Percentiles rank a stretch among this genome's conserved stretches.
Conservation (phyloP, 805 yeast species). For the Zygosaccharomyces rouxii region DNA sequence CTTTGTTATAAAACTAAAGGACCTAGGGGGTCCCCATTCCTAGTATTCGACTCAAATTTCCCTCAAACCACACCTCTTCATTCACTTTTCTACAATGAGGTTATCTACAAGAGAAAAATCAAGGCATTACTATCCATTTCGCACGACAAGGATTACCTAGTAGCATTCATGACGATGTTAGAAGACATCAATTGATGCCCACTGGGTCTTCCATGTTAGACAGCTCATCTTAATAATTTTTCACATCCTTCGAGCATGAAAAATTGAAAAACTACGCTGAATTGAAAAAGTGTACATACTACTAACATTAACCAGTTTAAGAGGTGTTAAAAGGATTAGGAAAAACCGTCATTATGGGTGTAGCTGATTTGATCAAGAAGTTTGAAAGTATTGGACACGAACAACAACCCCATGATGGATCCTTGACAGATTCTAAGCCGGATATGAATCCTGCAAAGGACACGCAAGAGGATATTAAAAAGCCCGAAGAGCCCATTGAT, state of each 20-base stretch:
- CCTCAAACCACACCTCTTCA: not conserved
- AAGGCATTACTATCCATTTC: conserved; percentile 25
- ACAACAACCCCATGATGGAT: conserved; percentile 1
- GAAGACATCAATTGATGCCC: not conserved
- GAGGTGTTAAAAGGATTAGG: not conserved
- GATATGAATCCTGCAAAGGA: not conserved
- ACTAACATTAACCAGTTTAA: not conserved
- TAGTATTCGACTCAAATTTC: conserved; percentile 15
- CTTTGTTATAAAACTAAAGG: conserved; percentile 22
- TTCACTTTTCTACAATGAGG: conserved; percentile 13
- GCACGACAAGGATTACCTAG: conserved; percentile 31
- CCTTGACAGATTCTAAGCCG: not conserved
- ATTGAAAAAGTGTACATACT: conserved; percentile 3
- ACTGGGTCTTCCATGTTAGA: not conserved
- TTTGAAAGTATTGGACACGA: conserved; percentile 31
- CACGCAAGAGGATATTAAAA: not conserved
- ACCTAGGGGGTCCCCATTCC: conserved; percentile 17
- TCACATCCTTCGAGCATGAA: not conserved
- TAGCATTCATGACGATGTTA: conserved; percentile 14
- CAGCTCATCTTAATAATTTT: not conserved
- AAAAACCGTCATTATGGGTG: conserved; percentile 30
- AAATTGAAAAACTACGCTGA: not conserved
- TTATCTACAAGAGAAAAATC: conserved; percentile 10
- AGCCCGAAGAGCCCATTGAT: not conserved
- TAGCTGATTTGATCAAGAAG: conserved; percentile 37